phyloP scores from a whole-genome alignment of 345 rosid genomes.

The Eucalyptus pumila region DNA sequence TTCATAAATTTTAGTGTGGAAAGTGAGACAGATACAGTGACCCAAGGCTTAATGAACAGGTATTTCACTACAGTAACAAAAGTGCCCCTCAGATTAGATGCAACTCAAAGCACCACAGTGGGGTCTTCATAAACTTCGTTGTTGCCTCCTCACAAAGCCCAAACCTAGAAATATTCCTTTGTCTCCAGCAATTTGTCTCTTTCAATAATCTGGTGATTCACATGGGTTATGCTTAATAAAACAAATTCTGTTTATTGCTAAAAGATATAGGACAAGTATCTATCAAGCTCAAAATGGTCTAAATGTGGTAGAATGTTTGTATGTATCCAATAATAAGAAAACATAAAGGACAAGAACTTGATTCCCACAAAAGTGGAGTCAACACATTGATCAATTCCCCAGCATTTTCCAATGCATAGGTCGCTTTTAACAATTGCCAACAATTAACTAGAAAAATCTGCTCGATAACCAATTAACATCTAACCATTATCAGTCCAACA shows the following conservation, averaged over 20 bases:
- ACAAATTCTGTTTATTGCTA: background rate
- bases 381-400: background rate
- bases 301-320: background rate
- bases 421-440: background rate
- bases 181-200: background rate
- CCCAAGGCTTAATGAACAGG: background rate
- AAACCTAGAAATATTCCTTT: background rate
- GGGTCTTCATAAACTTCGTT: background rate
- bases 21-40: background rate
- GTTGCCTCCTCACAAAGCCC: background rate
- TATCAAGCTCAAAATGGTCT: background rate
- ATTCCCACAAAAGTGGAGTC: background rate
- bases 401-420: background rate
- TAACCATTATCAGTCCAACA: background rate
- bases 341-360: background rate
- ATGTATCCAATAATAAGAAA: background rate
- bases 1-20: background rate
- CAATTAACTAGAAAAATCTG: background rate
- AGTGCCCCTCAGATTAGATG: background rate
- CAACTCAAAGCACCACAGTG: background rate
- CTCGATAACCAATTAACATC: background rate
- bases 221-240: background rate
- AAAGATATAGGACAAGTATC: background rate
- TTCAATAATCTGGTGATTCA: background rate
- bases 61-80: background rate